Evolutionary conservation across 2,329 filamentous ascomycete species (phyloP).

Genomic region (Lasiodiplodia theobromae): DNA sequence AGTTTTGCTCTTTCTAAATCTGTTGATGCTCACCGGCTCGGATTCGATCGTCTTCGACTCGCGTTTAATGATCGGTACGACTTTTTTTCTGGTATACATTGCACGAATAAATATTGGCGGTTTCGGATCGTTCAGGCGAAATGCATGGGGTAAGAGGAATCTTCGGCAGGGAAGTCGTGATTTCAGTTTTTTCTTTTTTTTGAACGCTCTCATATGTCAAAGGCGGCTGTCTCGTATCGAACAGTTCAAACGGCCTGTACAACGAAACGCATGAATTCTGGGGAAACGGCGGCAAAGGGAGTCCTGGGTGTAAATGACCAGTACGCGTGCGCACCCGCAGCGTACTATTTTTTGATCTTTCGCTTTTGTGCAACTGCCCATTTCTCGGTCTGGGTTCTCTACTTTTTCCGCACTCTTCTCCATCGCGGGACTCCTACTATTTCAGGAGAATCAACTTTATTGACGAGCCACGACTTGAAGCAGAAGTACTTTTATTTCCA

Average conservation of each 20-base stretch:
- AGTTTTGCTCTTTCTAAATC: slow-evolving; percentile 1
- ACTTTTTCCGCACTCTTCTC: neutral
- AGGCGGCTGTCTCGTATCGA: slow-evolving; percentile 21
- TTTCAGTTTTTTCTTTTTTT: neutral
- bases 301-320: neutral
- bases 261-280: neutral
- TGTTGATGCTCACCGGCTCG: neutral
- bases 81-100: neutral
- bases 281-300: neutral
- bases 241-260: slow-evolving; percentile 19
- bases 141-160: slow-evolving; percentile 1
- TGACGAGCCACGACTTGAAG: neutral
- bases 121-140: neutral
- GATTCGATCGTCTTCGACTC: neutral
- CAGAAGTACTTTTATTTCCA: neutral
- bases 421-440: neutral
- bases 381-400: slow-evolving; percentile 1
- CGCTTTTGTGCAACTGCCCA: neutral
- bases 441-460: neutral
- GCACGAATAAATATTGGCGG: neutral
- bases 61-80: neutral
- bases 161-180: slow-evolving; percentile 4
- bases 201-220: neutral
- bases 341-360: neutral
- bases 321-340: slow-evolving; percentile 10